Evolutionary conservation across 2,329 filamentous ascomycete genomes (phyloP), one percentile per base, ranked within the genome.

Genomic region (Trichocomaceae sp.): DNA sequence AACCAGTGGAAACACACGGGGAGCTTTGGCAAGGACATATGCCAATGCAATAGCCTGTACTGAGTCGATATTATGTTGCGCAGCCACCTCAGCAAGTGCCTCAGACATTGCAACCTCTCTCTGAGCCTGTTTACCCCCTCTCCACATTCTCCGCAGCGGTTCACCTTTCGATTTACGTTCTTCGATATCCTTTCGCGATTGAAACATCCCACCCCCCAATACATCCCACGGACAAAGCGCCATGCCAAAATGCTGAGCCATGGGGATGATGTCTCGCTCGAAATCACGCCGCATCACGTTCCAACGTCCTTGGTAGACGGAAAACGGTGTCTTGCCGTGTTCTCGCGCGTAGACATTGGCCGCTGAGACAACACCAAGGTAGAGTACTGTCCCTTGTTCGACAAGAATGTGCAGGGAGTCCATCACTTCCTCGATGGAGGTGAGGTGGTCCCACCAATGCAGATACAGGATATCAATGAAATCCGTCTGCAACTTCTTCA

Each of bases 1-100:
- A 4, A 89, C 75, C 41, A 90, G 83, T 1, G 87, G 87, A 64
- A 88, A 88, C 12, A 90, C 83, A 62, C 88, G 83, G 0, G 85
- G 81, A 0, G 83, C 75, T 72, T 90, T 89, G 60, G 83, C 79
- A 77, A 87, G 79, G 13, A 90, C 83, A 64, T 90, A 90, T 2
- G 87, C 86, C 22, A 90, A 70, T 8, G 87, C 86, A 33, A 88
- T 72, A 37, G 79, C 79, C 3, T 83, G 85, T 48, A 88, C 76
- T 2, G 66, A 71, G 31, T 78, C 72, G 1, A 77, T 72, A 1
- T 79, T 78, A 60, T 84, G 80, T 57, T 77, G 73, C 7, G 76
- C 75, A 0, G 81, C 83, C 7, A 87, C 77, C 61, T 81, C 76
- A 23, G 80, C 83, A 0, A 90, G 75, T 0, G 81, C 81, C 26